Base-by-base conservation (phyloP, 2,329 filamentous ascomycete genomes). In the Aureobasidium leucospermi region DNA sequence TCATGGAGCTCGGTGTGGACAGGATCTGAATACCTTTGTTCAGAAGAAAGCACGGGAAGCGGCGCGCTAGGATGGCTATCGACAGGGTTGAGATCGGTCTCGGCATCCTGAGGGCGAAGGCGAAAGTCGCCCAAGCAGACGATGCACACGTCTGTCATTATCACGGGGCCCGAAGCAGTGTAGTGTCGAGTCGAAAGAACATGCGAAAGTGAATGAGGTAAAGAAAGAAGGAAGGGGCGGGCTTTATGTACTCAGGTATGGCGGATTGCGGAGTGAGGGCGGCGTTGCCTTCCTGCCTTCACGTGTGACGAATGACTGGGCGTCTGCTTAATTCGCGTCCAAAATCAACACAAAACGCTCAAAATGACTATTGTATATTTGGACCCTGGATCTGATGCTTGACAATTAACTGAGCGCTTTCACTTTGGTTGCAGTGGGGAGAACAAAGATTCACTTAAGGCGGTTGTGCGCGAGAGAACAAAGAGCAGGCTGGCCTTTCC, bases 101-200 rank as follows among this genome's bases (percentile, higher is more conserved):
- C 48, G 39, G 39, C 57, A 43, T 51, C 19, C 29, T 38, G 36
- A 19, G 41, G 19, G 32, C 47, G n/a, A 46, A 77, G 79, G 74
- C 79, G 81, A 75, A 87, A 81, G 77, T 87, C 84, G 78, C 84
- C 84, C 76, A 87, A 78, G 77, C 85, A 87, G 72, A 87, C 85
- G 75, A 87, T 87, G 75, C 85, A 87, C 68, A 82, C 84, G 73
- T 86, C 84, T 74, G 83, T 81, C 84, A 85, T 86, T 65, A 60
- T 60, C 36, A 46, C 47, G 16, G 58, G 23, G 34, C 42, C 55
- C 8, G 9, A 19, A 60, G 60, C 43, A 60, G 56, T 42, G 56
- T 38, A 47, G 59, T 46, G 57, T 36, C 28, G 51, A 61, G 45
- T 52, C 57, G 13, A 15, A 28, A 41, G 55, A 28, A 10, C 55